A percentile compares a stretch with the other conserved stretches of the same genome.
Evolutionary conservation across 140 eudicot species (phyloP).

Genomic region (Oenanthe javanica): DNA sequence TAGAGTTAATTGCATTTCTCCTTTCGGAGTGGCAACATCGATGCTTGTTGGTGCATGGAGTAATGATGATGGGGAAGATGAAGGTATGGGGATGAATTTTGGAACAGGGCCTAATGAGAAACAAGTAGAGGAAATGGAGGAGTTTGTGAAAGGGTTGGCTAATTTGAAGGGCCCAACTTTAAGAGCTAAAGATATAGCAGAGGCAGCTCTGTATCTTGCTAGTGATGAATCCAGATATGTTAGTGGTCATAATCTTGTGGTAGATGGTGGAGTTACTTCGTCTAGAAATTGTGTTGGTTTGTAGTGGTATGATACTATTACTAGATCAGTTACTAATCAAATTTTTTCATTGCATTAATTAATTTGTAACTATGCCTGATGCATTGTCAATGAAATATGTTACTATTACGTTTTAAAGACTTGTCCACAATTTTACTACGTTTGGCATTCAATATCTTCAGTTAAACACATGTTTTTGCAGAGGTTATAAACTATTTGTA

Average conservation of each 20-base stretch:
- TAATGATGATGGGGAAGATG: background rate
- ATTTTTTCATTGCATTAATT: background rate
- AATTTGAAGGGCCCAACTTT: constrained; percentile 1
- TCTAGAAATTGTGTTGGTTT: constrained; percentile 3
- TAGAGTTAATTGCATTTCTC: background rate
- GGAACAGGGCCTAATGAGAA: constrained; percentile 1
- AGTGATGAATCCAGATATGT: constrained; percentile 4
- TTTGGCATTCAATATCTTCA: too few relatives aligned
- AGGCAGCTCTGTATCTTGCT: constrained; percentile 4
- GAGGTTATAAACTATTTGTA: too few relatives aligned
- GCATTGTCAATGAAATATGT: too few relatives aligned
- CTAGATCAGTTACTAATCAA: background rate
- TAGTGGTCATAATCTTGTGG: constrained; percentile 9
- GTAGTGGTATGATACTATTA: background rate
- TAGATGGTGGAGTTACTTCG: constrained; percentile 2
- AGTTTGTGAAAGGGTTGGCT: constrained; percentile 5
- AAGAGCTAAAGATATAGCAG: background rate
- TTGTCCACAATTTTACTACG: too few relatives aligned
- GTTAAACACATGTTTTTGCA: too few relatives aligned
- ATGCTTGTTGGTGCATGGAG: constrained; percentile 5
- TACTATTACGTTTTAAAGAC: too few relatives aligned
- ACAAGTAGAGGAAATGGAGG: constrained; percentile 5
- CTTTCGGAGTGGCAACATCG: background rate
- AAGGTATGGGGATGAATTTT: background rate
- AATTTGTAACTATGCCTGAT: background rate